Evolutionary conservation across 495 filamentous ascomycete species (phyloP).

Genomic region (Talaromyces thailandensis): DNA sequence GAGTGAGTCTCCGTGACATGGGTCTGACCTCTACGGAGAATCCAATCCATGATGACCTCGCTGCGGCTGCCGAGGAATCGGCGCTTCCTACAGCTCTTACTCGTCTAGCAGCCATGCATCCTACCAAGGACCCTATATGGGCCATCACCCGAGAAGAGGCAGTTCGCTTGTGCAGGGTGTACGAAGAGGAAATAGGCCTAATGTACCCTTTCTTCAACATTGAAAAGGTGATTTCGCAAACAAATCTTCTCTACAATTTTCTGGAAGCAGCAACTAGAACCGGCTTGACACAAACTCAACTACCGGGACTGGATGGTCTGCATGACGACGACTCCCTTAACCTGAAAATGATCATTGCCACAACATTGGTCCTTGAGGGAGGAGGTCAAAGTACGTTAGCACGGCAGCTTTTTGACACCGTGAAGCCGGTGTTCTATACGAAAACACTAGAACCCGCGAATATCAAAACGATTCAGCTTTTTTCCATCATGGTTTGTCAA

Average conservation of each 20-base stretch:
- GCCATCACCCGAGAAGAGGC: slow-evolving; percentile 61
- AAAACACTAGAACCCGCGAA: slow-evolving; percentile 59
- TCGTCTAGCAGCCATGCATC: slow-evolving; percentile 24
- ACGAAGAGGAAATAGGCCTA: slow-evolving; percentile 75
- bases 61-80: slow-evolving; percentile 40
- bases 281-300: slow-evolving; percentile 45
- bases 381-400: slow-evolving; percentile 69
- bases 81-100: slow-evolving; percentile 38
- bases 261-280: slow-evolving; percentile 55
- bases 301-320: slow-evolving; percentile 52
- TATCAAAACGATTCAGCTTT: slow-evolving; percentile 60
- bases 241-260: slow-evolving; percentile 57
- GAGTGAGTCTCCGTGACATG: slow-evolving; percentile 81
- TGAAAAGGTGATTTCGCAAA: slow-evolving; percentile 53
- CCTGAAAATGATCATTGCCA: slow-evolving; percentile 73
- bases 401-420: slow-evolving; percentile 57
- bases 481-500: slow-evolving; percentile 56
- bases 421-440: slow-evolving; percentile 58
- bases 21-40: slow-evolving; percentile 56
- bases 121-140: slow-evolving; percentile 67
- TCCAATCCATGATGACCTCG: slow-evolving; percentile 46
- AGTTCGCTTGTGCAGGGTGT: slow-evolving; percentile 58
- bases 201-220: slow-evolving; percentile 82
- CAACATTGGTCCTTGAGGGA: slow-evolving; percentile 62
- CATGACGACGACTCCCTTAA: slow-evolving; percentile 59